Percentiles rank a stretch among this genome's conserved stretches.
Conservation (phyloP, 192 early-diverging fungal species). For the Coemansia sp. region DNA sequence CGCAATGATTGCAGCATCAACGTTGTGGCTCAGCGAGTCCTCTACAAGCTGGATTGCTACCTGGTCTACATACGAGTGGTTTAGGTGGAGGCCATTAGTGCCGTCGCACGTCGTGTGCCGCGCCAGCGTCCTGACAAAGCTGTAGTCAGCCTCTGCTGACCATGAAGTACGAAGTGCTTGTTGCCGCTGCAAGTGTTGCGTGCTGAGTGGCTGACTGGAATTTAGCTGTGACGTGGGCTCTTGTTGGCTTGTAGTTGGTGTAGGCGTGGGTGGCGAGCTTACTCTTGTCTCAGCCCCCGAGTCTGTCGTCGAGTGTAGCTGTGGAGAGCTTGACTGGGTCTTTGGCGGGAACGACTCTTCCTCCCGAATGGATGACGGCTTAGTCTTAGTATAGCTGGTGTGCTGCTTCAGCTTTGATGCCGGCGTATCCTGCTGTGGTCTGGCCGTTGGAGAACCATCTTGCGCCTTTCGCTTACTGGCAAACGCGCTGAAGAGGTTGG, state of each 20-base stretch:
- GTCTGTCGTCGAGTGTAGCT: background rate
- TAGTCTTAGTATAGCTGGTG: background rate
- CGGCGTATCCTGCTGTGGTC: background rate
- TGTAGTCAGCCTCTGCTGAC: slow-evolving; percentile 19
- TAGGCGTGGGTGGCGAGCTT: background rate
- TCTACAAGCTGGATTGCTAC: slow-evolving; percentile 24
- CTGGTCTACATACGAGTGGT: slow-evolving; percentile 27
- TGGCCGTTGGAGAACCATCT: background rate
- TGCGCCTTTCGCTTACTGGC: background rate
- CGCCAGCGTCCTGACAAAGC: slow-evolving; percentile 23
- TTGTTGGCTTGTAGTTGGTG: background rate
- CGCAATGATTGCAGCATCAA: background rate
- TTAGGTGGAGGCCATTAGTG: slow-evolving; percentile 12
- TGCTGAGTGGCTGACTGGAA: background rate
- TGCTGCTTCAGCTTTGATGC: background rate
- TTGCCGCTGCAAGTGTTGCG: background rate
- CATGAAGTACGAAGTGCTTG: background rate
- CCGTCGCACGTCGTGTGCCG: slow-evolving; percentile 26
- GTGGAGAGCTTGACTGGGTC: background rate
- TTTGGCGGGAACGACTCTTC: background rate
- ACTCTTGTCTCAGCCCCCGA: background rate
- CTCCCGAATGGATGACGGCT: background rate
- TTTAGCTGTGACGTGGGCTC: background rate
- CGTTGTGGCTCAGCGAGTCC: background rate
- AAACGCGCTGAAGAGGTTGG: slow-evolving; percentile 3